Base-by-base conservation (phyloP, 495 filamentous ascomycete species). In the Usnea hakonensis region DNA sequence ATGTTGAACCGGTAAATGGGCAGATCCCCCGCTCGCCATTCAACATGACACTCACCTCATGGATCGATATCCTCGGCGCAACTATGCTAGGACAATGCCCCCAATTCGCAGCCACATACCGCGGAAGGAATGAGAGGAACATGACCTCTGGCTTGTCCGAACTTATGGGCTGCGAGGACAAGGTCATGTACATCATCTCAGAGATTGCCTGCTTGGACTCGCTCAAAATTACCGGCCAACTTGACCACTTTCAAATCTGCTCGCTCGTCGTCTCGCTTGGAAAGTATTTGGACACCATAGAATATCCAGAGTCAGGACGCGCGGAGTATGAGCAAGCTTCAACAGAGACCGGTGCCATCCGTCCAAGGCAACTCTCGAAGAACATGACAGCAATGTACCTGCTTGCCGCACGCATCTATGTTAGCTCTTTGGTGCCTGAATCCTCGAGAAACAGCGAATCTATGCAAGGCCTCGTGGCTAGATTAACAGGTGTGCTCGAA, bases 131-230 rank as follows among this genome's bases (percentile, higher is more conserved):
- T 70, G 81, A 95, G 16, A 86, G 81, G 60, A 76, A 81, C 1
- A 79, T 83, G 14, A 83, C 87, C 40, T 84, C 87, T 23, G 94
- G 94, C 5, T 78, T 98, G 26, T 85, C 86, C 41, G 94, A 97
- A 71, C 80, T 98, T 14, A 98, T 97, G 94, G 94, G 94, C 60
- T 98, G 94, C 73, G 94, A 98, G 61, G 94, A 98, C 76, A 85
- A 87, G 28, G 85, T 98, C 69, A 97, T 98, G 94, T 98, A 96
- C 71, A 81, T 97, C 64, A 96, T 98, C 69, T 96, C 91, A 2
- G 94, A 98, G 71, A 96, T 97, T 66, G 89, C 93, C 28, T 98
- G 94, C 75, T 80, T 98, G 41, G 94, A 98, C 67, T 87, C 89
- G 3, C 79, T 97, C 62, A 95, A 92, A 80, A 75, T 76, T 36